These are phyloP conservation scores for Flueggea neowawraea DNA, from an alignment of 441 rosid species.

Conservation along the genomic window DNA sequence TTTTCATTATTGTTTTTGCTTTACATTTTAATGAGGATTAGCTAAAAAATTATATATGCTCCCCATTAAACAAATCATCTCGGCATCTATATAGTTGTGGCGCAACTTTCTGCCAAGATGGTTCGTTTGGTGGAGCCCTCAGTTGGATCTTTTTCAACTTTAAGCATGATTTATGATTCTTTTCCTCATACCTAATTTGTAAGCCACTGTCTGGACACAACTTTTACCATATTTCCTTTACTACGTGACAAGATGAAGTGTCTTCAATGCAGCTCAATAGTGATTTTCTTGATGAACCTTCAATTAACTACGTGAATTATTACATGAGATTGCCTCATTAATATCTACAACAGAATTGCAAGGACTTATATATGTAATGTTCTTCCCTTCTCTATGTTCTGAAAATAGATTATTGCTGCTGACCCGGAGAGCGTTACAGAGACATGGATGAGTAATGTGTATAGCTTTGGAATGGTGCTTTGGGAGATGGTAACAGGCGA, in stretches of 20 bases:
- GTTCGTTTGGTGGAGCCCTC: conserved; percentile 34
- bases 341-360: not conserved
- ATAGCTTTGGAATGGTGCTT: conserved; percentile 92
- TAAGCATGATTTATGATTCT: conserved; percentile 18
- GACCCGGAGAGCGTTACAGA: conserved; percentile 88
- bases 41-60: conserved; percentile 17
- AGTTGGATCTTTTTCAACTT: conserved; percentile 17
- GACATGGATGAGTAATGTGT: conserved; percentile 97
- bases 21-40: conserved; percentile 30
- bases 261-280: not conserved
- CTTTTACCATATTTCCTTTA: conserved; percentile 10
- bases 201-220: conserved; percentile 12
- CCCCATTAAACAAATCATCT: conserved; percentile 15
- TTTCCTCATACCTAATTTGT: conserved; percentile 23
- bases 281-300: conserved; percentile 5
- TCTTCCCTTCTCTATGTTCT: conserved; percentile 12
- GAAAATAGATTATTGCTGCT: conserved; percentile 83
- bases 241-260: not conserved
- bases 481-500: conserved; percentile 99
- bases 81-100: conserved; percentile 10
- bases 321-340: too few relatives aligned
- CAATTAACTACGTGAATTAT: too few relatives aligned
- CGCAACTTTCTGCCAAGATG: conserved; percentile 9
- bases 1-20: conserved; percentile 36
- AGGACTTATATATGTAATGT: conserved; percentile 6